phyloP scores from a whole-genome alignment of 2,329 filamentous ascomycete species.

The Graphilbum sp. region DNA sequence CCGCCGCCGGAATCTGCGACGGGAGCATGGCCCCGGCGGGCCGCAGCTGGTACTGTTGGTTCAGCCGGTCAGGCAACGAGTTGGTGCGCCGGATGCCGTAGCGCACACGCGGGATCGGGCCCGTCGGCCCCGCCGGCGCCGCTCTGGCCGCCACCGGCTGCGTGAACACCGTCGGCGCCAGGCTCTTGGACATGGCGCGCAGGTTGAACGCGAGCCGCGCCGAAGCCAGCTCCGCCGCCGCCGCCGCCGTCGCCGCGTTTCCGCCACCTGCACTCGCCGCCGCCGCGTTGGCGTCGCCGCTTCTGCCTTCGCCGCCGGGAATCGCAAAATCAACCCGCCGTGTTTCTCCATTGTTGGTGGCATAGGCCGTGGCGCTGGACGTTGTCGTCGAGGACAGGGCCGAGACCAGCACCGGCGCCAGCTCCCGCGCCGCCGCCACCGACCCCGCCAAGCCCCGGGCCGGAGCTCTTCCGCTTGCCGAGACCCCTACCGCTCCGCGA shows the following conservation, averaged over 20 bases:
- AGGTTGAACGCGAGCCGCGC: constrained; percentile 39
- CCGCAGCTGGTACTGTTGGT: constrained; percentile 24
- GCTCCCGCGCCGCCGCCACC: too few relatives aligned
- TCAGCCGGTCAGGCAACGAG: constrained; percentile 55
- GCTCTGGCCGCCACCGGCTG: constrained; percentile 21
- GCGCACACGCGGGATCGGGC: constrained; percentile 38
- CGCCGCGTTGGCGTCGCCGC: background rate
- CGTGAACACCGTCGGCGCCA: constrained; percentile 56
- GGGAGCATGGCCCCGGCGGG: constrained; percentile 34
- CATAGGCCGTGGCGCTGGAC: too few relatives aligned
- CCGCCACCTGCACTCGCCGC: background rate
- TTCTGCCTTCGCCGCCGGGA: background rate
- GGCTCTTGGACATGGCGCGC: constrained; percentile 44
- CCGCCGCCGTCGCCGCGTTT: background rate
- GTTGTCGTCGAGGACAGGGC: background rate
- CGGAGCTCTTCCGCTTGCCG: too few relatives aligned
- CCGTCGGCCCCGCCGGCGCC: constrained; percentile 16
- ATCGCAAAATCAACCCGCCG: constrained; percentile 27
- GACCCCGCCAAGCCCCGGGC: too few relatives aligned
- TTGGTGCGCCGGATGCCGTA: constrained; percentile 57
- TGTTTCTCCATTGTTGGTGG: constrained; percentile 10
- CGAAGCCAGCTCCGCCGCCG: constrained; percentile 15
- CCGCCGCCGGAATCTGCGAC: constrained; percentile 21
- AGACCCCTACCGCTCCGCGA: too few relatives aligned
- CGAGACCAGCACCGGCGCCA: too few relatives aligned